Base-by-base conservation (phyloP, 2,329 filamentous ascomycete species). In the Penicillium carneum region DNA sequence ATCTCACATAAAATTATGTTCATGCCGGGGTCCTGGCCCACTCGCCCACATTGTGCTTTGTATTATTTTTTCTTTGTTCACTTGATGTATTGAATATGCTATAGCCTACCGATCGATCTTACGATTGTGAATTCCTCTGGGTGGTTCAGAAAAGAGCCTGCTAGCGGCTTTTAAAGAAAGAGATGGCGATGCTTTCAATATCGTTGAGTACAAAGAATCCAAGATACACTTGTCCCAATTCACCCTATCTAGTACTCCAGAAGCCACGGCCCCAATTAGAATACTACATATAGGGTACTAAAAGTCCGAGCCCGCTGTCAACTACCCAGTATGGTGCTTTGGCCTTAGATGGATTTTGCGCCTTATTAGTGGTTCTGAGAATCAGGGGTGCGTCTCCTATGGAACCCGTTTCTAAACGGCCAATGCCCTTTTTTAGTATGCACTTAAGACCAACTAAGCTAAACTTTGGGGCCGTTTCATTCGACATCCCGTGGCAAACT, bases 241-340 rank as follows among this genome's bases (percentile, higher is more conserved):
- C 8, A 11, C 8, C 9, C 14, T 29, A 38, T 14, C 50, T 56
- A 59, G 43, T 48, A 43, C 38, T 56, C 51, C 57, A 59, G 36
- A 59, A 59, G 43, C 51, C 41, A 49, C 36, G 41, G 51, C 51
- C 57, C 51, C 56, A 51, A 38, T 49, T 50, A 16, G 10, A 34
- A 47, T 18, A 26, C 23, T 26, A 26, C 23, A 26, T 26, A n/a
- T 20, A 23, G 11, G 8, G 41, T 33, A 20, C 26, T 39, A 42
- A 43, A 20, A 36, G 48, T 59, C 57, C 20, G 36, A 47, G 51
- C 29, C 49, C 56, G 23, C 48, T 34, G 26, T 41, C 7, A 46
- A 48, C 18, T 26, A n/a, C 39, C 56, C 26, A 23, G 29, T 23
- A 7, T 42, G 12, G 12, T 11, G 41, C 49, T 31, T 54, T 54